These are phyloP conservation scores for Apiospora hydei DNA, from an alignment of 2,329 filamentous ascomycete genomes.

Conservation along the genomic window DNA sequence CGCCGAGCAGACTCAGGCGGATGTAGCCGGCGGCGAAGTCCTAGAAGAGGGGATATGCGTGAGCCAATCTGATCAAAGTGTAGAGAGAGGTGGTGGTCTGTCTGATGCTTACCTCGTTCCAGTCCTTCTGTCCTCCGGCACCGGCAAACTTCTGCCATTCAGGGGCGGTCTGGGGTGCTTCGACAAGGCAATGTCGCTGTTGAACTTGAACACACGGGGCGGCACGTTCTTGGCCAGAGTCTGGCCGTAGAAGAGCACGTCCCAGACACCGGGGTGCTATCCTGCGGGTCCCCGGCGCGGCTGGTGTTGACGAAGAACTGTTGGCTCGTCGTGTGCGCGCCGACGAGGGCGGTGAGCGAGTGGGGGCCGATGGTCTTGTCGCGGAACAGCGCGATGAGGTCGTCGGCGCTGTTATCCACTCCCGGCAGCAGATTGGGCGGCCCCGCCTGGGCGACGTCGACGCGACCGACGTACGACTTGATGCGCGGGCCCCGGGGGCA, in stretches of 20 bases:
- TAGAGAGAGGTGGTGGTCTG: neutral
- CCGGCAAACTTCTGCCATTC: slow-evolving; percentile 49
- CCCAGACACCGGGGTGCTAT: slow-evolving; percentile 61
- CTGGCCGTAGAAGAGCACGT: slow-evolving; percentile 57
- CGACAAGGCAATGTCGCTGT: slow-evolving; percentile 50
- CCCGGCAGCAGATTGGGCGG: slow-evolving; percentile 53
- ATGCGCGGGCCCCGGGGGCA: slow-evolving; percentile 56
- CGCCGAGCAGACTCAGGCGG: slow-evolving; percentile 61
- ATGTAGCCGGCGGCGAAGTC: slow-evolving; percentile 59
- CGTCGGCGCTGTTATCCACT: slow-evolving; percentile 52
- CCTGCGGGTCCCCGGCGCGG: slow-evolving; percentile 54
- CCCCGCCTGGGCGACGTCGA: slow-evolving; percentile 50
- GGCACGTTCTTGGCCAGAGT: slow-evolving; percentile 43
- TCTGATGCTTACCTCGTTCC: slow-evolving; percentile 48
- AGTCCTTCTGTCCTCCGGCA: slow-evolving; percentile 44
- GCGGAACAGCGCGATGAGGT: slow-evolving; percentile 55
- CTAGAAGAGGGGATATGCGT: slow-evolving; percentile 20
- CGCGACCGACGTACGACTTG: slow-evolving; percentile 58
- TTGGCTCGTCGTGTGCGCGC: slow-evolving; percentile 60
- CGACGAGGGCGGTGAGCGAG: slow-evolving; percentile 60
- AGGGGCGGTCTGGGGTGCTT: slow-evolving; percentile 43
- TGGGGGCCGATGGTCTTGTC: slow-evolving; percentile 60
- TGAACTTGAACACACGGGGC: slow-evolving; percentile 49
- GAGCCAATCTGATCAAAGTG: neutral
- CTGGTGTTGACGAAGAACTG: slow-evolving; percentile 53